phyloP scores from a whole-genome alignment of 225 moss, liverwort and hornwort genomes.

The Climacium dendroides region DNA sequence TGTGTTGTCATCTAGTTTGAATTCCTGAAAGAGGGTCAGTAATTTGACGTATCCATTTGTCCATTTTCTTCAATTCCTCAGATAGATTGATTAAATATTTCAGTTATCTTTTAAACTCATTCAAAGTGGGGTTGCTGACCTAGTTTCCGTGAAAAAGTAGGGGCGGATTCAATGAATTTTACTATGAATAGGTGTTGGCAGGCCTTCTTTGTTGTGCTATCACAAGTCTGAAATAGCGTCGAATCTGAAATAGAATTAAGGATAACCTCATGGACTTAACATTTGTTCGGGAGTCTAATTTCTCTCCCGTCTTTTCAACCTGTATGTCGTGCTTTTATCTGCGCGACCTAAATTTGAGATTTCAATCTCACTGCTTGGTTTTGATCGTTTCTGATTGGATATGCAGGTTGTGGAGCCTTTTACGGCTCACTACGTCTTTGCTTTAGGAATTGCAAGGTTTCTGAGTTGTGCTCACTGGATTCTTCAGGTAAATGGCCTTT shows the following conservation, averaged over 20 bases:
- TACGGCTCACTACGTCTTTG: constrained; percentile 98
- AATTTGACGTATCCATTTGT: background rate
- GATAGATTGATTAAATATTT: background rate
- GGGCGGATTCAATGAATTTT: background rate
- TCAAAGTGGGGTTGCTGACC: background rate
- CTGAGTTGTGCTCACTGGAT: constrained; percentile 98
- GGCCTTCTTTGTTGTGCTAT: background rate
- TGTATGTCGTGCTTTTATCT: background rate
- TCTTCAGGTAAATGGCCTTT: constrained; percentile 47
- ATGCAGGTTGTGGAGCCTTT: constrained; percentile 90
- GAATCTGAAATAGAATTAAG: background rate
- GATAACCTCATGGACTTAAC: background rate
- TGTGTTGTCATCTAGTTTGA: background rate
- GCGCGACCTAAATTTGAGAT: background rate
- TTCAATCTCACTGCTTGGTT: background rate
- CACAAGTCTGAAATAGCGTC: background rate
- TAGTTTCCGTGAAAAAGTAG: background rate
- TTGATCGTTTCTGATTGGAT: background rate
- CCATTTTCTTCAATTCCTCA: background rate
- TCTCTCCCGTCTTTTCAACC: background rate
- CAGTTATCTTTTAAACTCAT: too few species aligned
- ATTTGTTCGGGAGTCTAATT: background rate
- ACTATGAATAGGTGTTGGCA: background rate
- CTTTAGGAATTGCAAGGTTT: constrained; percentile 86
- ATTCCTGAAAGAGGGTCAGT: background rate